A percentile compares a stretch with the other conserved stretches of the same genome.
These are phyloP conservation scores for Ruellia speciosa DNA, from an alignment of 305 asterid genomes.

Conservation along the genomic window DNA sequence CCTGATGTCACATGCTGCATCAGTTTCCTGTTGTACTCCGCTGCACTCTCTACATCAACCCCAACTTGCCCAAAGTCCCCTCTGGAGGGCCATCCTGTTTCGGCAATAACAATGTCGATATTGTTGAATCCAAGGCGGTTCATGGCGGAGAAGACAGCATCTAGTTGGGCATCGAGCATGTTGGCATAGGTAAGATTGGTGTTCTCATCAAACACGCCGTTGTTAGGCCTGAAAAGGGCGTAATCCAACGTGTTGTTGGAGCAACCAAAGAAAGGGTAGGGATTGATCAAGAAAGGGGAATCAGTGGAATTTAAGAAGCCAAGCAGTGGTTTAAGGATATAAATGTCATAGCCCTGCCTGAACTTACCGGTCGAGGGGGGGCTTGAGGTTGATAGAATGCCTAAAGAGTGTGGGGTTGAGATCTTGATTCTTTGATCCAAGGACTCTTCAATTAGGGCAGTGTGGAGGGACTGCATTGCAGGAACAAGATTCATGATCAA, in stretches of 20 bases:
- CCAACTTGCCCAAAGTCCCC: slow-evolving; percentile 62
- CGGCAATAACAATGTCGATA: slow-evolving; percentile 53
- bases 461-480: slow-evolving; percentile 55
- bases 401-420: slow-evolving; percentile 67
- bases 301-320: slow-evolving; percentile 42
- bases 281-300: slow-evolving; percentile 64
- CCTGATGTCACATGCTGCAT: slow-evolving; percentile 57
- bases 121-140: slow-evolving; percentile 36
- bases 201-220: slow-evolving; percentile 41
- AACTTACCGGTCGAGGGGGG: slow-evolving; percentile 60
- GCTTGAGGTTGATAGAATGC: slow-evolving; percentile 48
- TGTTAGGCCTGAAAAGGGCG: slow-evolving; percentile 42
- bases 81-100: slow-evolving; percentile 71
- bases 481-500: slow-evolving; percentile 45
- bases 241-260: slow-evolving; percentile 39
- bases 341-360: slow-evolving; percentile 47
- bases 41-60: slow-evolving; percentile 43
- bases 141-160: slow-evolving; percentile 56
- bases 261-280: slow-evolving; percentile 62
- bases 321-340: slow-evolving; percentile 54
- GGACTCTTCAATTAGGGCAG: slow-evolving; percentile 34
- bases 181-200: slow-evolving; percentile 43
- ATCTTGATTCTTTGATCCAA: slow-evolving; percentile 36
- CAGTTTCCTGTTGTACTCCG: slow-evolving; percentile 48
- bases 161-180: slow-evolving; percentile 67